These are phyloP conservation scores for Phytophthora capsici DNA, from an alignment of 352 stramenopile species.

Conservation along the genomic window DNA sequence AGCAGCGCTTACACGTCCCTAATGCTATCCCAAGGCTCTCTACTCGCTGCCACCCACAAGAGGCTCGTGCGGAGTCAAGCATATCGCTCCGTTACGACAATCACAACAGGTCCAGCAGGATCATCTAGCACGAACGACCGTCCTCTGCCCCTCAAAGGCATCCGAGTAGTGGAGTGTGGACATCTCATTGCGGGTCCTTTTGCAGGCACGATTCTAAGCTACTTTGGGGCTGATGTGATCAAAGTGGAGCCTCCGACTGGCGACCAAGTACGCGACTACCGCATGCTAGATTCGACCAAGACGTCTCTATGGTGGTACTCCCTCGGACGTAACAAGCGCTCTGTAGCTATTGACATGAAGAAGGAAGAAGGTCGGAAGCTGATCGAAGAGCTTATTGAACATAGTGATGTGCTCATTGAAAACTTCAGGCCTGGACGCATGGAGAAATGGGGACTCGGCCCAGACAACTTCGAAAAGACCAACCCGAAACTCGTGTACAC, in stretches of 20 bases:
- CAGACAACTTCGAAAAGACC: constrained; percentile 67
- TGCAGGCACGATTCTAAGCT: constrained; percentile 84
- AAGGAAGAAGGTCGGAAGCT: constrained; percentile 65
- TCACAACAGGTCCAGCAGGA: constrained; percentile 20
- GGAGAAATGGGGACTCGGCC: constrained; percentile 87
- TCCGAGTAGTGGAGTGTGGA: constrained; percentile 82
- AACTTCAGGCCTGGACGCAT: constrained; percentile 90
- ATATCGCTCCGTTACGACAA: constrained; percentile 45
- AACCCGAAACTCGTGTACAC: constrained; percentile 89
- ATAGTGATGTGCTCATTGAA: constrained; percentile 89
- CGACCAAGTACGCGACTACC: constrained; percentile 85
- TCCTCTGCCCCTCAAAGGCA: constrained; percentile 65
- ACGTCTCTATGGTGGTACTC: constrained; percentile 92
- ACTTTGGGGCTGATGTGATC: constrained; percentile 92
- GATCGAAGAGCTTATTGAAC: constrained; percentile 71
- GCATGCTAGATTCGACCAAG: constrained; percentile 69
- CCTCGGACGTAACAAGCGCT: constrained; percentile 89
- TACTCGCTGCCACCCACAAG: constrained; percentile 15
- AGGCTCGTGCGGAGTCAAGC: constrained; percentile 3
- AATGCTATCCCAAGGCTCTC: constrained; percentile 10
- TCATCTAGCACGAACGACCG: constrained; percentile 24
- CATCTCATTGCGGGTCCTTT: constrained; percentile 86
- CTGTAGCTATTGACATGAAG: constrained; percentile 84
- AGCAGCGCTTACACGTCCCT: constrained; percentile 6
- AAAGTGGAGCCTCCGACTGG: constrained; percentile 89